These are phyloP conservation scores for Leishmania turanica DNA, from an alignment of 208 protist genomes.

Conservation along the genomic window DNA sequence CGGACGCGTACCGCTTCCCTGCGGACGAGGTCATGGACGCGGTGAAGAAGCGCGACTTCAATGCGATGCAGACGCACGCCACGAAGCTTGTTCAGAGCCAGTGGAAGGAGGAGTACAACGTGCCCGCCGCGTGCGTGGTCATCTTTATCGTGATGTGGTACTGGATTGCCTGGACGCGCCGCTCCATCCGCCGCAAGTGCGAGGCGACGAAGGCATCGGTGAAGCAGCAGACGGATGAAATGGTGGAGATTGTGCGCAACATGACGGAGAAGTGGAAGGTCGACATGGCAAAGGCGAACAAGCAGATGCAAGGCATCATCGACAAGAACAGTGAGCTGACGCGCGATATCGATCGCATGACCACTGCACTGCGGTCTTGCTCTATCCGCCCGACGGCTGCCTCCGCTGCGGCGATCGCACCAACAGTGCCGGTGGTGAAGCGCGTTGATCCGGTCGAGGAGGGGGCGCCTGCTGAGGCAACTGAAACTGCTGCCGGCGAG, in stretches of 20 bases:
- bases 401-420: neutral
- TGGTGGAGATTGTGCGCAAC: constrained; percentile 46
- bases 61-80: constrained; percentile 60
- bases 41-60: constrained; percentile 67
- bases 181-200: constrained; percentile 62
- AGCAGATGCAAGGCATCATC: constrained; percentile 76
- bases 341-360: constrained; percentile 83
- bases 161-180: constrained; percentile 63
- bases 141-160: constrained; percentile 75
- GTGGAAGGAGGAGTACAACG: constrained; percentile 75
- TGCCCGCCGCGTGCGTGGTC: constrained; percentile 56
- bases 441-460: neutral
- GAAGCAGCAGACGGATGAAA: constrained; percentile 66
- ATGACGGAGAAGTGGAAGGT: constrained; percentile 63
- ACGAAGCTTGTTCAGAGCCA: constrained; percentile 59
- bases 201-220: constrained; percentile 40
- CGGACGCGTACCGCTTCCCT: constrained; percentile 36
- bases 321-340: constrained; percentile 86
- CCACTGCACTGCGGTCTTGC: constrained; percentile 74
- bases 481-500: neutral
- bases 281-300: constrained; percentile 60
- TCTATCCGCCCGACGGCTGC: constrained; percentile 40
- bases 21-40: constrained; percentile 61
- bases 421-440: constrained; percentile 9
- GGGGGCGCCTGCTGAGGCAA: neutral